Conservation (phyloP, 2,329 filamentous ascomycete genomes). For the Cladobotryum protrusum region DNA sequence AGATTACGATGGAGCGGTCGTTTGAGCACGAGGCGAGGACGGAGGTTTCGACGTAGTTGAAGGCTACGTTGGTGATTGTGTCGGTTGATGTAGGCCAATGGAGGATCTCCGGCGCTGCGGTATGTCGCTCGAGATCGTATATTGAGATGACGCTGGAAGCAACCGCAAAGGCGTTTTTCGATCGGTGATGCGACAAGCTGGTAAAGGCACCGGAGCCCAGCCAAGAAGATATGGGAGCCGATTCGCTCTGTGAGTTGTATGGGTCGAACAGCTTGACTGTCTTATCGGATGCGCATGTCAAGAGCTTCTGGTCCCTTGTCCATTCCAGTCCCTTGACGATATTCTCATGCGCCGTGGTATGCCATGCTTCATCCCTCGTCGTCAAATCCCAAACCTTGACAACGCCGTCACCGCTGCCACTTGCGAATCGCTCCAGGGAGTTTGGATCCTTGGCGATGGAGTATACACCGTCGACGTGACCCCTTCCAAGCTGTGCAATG, state of each 20-base stretch:
- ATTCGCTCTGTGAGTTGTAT: constrained; percentile 63
- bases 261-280: constrained; percentile 90
- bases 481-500: constrained; percentile 76
- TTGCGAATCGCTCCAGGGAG: constrained; percentile 68
- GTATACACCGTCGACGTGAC: constrained; percentile 85
- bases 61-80: constrained; percentile 80
- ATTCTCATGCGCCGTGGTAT: constrained; percentile 80
- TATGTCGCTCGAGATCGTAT: constrained; percentile 79
- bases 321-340: constrained; percentile 88
- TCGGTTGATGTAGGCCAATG: constrained; percentile 84
- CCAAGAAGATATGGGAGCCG: constrained; percentile 76
- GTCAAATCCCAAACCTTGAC: constrained; percentile 87
- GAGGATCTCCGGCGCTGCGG: constrained; percentile 73
- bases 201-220: constrained; percentile 80
- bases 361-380: constrained; percentile 66
- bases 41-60: constrained; percentile 92
- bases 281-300: constrained; percentile 81
- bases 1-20: constrained; percentile 82
- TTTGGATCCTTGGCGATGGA: constrained; percentile 74
- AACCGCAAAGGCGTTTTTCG: constrained; percentile 71
- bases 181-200: constrained; percentile 74
- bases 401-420: constrained; percentile 83
- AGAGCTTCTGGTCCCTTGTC: constrained; percentile 76
- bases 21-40: constrained; percentile 79
- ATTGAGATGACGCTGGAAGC: constrained; percentile 74